These are phyloP conservation scores for Solanum corneliomulleri DNA, from an alignment of 257 asterid species.

Conservation along the genomic window DNA sequence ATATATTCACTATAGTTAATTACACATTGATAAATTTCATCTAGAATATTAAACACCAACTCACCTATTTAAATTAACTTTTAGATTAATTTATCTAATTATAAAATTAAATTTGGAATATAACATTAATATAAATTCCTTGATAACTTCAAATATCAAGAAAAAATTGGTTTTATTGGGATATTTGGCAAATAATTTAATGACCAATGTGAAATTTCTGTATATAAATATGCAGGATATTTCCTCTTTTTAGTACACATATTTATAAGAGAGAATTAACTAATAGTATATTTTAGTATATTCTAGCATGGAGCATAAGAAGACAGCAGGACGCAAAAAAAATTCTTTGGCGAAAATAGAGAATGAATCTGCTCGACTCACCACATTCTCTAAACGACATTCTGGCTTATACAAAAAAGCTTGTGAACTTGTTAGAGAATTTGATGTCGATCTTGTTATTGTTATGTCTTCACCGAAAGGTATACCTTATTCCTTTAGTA, in stretches of 20 bases:
- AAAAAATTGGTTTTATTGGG: neutral
- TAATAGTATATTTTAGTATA: neutral
- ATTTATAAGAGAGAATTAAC: too few relatives aligned
- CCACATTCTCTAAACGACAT: neutral
- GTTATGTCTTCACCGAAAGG: slow-evolving; percentile 21
- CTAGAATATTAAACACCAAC: too few relatives aligned
- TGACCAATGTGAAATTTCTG: neutral
- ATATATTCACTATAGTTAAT: neutral
- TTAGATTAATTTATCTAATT: too few relatives aligned
- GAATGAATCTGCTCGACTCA: neutral
- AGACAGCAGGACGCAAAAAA: neutral
- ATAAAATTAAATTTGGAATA: too few relatives aligned
- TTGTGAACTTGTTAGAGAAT: too few relatives aligned
- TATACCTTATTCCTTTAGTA: slow-evolving; percentile 26
- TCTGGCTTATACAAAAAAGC: neutral
- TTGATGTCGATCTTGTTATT: neutral
- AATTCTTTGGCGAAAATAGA: neutral
- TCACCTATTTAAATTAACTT: too few relatives aligned
- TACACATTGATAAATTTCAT: neutral
- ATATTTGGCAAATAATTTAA: neutral
- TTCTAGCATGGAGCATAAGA: neutral
- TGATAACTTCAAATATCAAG: too few relatives aligned
- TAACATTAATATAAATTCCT: too few relatives aligned
- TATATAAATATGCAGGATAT: neutral
- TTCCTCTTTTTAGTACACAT: neutral